Conservation (phyloP, 768 basidiomycete genomes). For the Mycena epipterygia region DNA sequence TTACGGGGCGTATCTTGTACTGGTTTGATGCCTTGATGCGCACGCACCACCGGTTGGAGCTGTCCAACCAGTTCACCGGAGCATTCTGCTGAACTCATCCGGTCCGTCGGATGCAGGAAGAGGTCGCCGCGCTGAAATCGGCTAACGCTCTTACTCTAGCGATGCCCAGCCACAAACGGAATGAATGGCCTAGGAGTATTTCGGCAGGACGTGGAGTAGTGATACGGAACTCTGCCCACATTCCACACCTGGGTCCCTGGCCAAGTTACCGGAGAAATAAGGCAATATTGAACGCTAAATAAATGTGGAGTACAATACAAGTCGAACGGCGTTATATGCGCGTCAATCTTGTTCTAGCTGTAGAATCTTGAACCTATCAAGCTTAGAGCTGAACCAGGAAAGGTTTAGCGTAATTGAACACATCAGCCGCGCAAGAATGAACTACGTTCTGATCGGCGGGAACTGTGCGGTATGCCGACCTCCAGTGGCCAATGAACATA, state of each 20-base stretch:
- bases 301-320: conserved; percentile 11
- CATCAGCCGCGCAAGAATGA: conserved; percentile 14
- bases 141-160: neutral
- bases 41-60: too few relatives aligned
- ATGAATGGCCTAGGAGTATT: neutral
- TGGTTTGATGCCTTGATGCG: too few relatives aligned
- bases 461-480: neutral
- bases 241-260: conserved; percentile 7
- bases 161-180: neutral
- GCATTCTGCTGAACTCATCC: too few relatives aligned
- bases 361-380: conserved; percentile 10
- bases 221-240: conserved; percentile 12
- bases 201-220: neutral
- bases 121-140: too few relatives aligned
- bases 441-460: conserved; percentile 8
- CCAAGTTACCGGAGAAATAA: conserved; percentile 11
- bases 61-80: too few relatives aligned
- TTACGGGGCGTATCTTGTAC: too few relatives aligned
- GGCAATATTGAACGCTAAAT: conserved; percentile 1
- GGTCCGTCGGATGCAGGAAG: too few relatives aligned
- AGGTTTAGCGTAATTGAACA: neutral
- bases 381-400: neutral
- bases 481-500: conserved; percentile 20
- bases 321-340: neutral
- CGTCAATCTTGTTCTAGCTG: neutral